phyloP scores from a whole-genome alignment of 306 rosid species.

The Quercus berberidifolia region DNA sequence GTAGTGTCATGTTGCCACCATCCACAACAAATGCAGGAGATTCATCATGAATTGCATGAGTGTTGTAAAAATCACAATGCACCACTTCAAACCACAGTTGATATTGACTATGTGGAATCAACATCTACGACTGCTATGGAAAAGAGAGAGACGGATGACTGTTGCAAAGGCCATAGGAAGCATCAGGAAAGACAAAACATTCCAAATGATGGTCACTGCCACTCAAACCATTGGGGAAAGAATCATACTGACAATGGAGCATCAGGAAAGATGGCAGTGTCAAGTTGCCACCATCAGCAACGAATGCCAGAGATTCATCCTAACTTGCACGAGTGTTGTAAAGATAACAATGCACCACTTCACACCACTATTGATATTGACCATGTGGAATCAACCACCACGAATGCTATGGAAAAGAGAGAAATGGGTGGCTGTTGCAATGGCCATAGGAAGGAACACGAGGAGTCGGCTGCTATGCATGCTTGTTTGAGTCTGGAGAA shows the following conservation, averaged over 20 bases:
- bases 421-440: constrained; percentile 31
- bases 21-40: constrained; percentile 12
- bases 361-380: constrained; percentile 37
- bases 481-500: constrained; percentile 52
- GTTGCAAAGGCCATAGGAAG: constrained; percentile 30
- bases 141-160: constrained; percentile 13
- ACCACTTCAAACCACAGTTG: constrained; percentile 6
- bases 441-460: constrained; percentile 19
- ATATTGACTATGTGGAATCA: constrained; percentile 20
- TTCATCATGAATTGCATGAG: constrained; percentile 4
- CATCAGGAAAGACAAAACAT: not conserved
- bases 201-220: constrained; percentile 15
- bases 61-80: too few relatives aligned
- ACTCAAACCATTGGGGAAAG: constrained; percentile 29
- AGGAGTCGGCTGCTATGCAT: constrained; percentile 14
- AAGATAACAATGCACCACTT: not conserved
- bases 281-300: constrained; percentile 19
- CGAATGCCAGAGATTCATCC: constrained; percentile 13
- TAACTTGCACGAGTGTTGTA: constrained; percentile 6
- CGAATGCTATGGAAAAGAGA: not conserved
- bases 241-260: constrained; percentile 7
- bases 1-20: constrained; percentile 12
- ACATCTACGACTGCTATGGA: not conserved
- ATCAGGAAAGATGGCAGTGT: not conserved
- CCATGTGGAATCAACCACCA: constrained; percentile 8